A percentile compares a stretch with the other conserved stretches of the same genome.
Conservation (phyloP, 345 rosid genomes). For the Sisymbrium irio region DNA sequence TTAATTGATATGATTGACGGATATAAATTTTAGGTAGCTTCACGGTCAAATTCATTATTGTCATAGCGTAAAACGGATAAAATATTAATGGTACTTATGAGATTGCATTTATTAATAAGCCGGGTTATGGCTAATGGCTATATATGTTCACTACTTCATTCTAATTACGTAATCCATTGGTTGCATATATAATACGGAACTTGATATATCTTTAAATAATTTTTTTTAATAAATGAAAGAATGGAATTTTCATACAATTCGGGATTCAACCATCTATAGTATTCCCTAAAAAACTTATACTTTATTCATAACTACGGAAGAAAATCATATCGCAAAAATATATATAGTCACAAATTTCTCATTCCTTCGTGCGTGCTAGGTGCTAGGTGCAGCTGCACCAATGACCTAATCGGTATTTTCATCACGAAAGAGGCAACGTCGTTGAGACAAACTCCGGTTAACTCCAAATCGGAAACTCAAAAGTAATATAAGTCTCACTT, state of each 20-base stretch:
- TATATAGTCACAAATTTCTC: neutral
- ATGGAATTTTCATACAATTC: neutral
- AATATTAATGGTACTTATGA: no score
- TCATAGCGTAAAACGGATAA: neutral
- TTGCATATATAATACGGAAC: neutral
- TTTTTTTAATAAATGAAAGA: neutral
- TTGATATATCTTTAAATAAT: no score
- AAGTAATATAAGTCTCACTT: neutral
- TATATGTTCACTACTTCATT: no score
- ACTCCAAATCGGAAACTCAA: constrained; percentile 5
- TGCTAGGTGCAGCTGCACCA: no score
- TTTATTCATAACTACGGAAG: neutral
- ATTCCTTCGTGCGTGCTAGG: neutral
- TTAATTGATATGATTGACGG: neutral
- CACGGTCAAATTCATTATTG: neutral
- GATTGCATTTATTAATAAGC: neutral
- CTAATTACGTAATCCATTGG: no score
- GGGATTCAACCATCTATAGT: neutral
- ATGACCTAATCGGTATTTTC: neutral
- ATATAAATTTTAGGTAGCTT: neutral
- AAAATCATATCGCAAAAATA: neutral
- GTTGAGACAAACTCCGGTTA: neutral
- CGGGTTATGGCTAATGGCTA: neutral
- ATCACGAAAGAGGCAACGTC: neutral
- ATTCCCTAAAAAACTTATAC: no score